phyloP scores from a whole-genome alignment of 768 basidiomycete species.

The Kwoniella sp. region DNA sequence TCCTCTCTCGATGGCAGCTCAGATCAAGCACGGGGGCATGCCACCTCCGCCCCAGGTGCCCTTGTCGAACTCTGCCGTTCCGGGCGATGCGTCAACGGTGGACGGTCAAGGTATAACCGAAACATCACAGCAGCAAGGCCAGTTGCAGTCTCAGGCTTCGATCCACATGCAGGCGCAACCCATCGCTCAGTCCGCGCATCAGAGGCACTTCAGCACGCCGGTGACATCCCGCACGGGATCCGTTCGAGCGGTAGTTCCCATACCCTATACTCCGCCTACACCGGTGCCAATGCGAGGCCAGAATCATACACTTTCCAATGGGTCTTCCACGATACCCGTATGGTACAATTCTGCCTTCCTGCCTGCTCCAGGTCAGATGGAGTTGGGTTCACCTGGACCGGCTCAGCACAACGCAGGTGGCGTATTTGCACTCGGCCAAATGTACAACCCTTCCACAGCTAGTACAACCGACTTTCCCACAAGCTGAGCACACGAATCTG shows the following conservation, averaged over 20 bases:
- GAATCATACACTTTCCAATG: constrained; percentile 9
- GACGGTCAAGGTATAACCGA: not conserved
- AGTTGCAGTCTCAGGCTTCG: no score
- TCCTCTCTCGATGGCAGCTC: constrained; percentile 9
- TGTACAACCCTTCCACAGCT: not conserved
- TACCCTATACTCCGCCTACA: constrained; percentile 20
- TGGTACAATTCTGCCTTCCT: constrained; percentile 23
- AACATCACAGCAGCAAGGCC: not conserved
- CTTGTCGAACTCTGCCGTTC: not conserved
- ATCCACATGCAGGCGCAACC: not conserved
- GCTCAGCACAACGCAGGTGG: not conserved
- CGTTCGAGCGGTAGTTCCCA: constrained; percentile 1
- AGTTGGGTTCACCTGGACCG: not conserved
- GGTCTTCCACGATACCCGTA: constrained; percentile 5
- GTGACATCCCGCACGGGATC: not conserved
- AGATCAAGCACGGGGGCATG: constrained; percentile 7
- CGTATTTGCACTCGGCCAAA: not conserved
- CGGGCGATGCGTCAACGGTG: not conserved
- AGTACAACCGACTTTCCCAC: not conserved
- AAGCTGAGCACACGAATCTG: not conserved
- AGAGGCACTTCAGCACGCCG: constrained; percentile 16
- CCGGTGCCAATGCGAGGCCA: constrained; percentile 22
- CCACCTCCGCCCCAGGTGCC: constrained; percentile 9
- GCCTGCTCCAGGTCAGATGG: not conserved
- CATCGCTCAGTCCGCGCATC: not conserved